Conservation (phyloP, 2,329 filamentous ascomycete species). For the Shiraia sp. region DNA sequence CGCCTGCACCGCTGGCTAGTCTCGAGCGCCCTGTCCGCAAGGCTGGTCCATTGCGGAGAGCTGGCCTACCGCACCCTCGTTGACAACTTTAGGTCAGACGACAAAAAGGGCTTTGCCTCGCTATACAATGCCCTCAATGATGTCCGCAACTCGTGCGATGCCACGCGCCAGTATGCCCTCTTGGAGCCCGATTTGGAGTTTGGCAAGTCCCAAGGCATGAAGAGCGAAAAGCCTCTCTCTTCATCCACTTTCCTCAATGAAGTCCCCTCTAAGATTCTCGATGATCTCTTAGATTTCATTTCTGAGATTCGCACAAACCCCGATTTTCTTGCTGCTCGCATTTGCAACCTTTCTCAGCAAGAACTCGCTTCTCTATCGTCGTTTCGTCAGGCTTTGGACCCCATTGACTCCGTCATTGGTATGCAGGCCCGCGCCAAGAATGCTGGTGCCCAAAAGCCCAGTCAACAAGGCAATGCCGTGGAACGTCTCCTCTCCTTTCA, state of each 20-base stretch:
- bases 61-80: conserved; percentile 75
- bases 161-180: conserved; percentile 70
- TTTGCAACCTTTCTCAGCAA: conserved; percentile 72
- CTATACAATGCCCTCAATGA: conserved; percentile 79
- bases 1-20: conserved; percentile 75
- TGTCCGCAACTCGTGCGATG: conserved; percentile 76
- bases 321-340: conserved; percentile 81
- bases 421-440: conserved; percentile 61
- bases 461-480: conserved; percentile 65
- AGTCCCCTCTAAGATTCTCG: conserved; percentile 73
- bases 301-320: conserved; percentile 82
- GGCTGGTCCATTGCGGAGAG: conserved; percentile 74
- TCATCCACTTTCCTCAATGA: conserved; percentile 62
- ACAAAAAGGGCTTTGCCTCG: conserved; percentile 75
- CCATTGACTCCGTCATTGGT: conserved; percentile 80
- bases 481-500: conserved; percentile 88
- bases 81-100: conserved; percentile 76
- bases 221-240: conserved; percentile 50
- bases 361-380: conserved; percentile 79
- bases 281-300: conserved; percentile 78
- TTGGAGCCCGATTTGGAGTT: conserved; percentile 73
- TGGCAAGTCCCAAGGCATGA: conserved; percentile 40
- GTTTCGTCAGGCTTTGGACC: conserved; percentile 77
- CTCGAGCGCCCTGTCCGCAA: conserved; percentile 73
- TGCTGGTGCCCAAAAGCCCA: conserved; percentile 54